Evolutionary conservation across 768 basidiomycete genomes (phyloP).

Genomic region (Lanmaoa pseudosensibilis): DNA sequence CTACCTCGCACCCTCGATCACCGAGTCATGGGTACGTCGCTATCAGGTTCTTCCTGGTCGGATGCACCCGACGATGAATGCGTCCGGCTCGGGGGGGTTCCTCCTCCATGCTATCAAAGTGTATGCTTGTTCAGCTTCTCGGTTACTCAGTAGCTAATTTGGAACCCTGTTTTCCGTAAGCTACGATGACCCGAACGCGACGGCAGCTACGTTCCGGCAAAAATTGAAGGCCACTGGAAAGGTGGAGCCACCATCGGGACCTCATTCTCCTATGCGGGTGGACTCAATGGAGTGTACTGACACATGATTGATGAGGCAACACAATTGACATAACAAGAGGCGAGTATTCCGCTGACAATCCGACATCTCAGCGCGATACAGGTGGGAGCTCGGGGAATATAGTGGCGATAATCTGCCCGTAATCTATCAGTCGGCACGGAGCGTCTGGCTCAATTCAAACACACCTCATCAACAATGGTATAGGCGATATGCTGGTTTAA

Average conservation of each 20-base stretch:
- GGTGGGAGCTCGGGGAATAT: conserved; percentile 54
- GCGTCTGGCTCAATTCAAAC: conserved; percentile 14
- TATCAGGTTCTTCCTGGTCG: conserved; percentile 98
- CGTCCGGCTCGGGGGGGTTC: conserved; percentile 86
- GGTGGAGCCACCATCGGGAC: conserved; percentile 1
- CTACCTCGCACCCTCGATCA: conserved; percentile 76
- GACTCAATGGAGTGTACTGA: conserved; percentile 12
- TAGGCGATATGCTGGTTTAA: conserved; percentile 92
- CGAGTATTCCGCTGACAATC: not conserved
- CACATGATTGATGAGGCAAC: not conserved
- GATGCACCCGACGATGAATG: conserved; percentile 93
- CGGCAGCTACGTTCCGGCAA: conserved; percentile 46
- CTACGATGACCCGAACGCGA: conserved; percentile 65
- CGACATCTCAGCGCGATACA: conserved; percentile 6
- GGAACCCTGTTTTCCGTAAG: conserved; percentile 33
- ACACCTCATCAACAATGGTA: conserved; percentile 86
- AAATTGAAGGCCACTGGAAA: conserved; percentile 32
- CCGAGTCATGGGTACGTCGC: conserved; percentile 83
- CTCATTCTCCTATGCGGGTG: conserved; percentile 15
- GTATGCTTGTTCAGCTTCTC: conserved; percentile 40
- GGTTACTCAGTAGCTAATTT: not conserved
- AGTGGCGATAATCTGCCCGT: conserved; percentile 51
- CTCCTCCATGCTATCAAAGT: conserved; percentile 85
- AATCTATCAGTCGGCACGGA: conserved; percentile 5
- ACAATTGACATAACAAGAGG: not conserved